Conservation (phyloP, 2,329 filamentous ascomycete species). For the Geosmithia morbida region DNA sequence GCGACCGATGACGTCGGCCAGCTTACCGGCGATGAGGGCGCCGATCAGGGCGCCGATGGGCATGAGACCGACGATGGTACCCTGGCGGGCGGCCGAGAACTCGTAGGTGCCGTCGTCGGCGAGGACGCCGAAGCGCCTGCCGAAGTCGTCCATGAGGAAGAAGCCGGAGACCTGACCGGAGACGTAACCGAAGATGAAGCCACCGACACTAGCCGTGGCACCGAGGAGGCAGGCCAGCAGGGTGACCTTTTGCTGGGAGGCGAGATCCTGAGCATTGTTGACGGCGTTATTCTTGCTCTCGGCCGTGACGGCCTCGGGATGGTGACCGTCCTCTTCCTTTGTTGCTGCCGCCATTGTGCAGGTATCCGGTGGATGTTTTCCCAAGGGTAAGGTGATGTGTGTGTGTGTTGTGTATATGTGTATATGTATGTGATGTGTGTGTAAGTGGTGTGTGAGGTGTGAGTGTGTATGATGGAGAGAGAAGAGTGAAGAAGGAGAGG, state of each 20-base stretch:
- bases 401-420: neutral
- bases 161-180: conserved; percentile 49
- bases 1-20: conserved; percentile 48
- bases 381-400: neutral
- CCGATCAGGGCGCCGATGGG: conserved; percentile 45
- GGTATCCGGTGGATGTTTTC: neutral
- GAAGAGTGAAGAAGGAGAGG: neutral
- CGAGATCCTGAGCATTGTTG: neutral
- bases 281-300: neutral
- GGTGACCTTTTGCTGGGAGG: conserved; percentile 16
- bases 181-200: conserved; percentile 44
- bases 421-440: neutral
- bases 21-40: conserved; percentile 40
- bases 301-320: neutral
- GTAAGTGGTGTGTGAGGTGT: neutral
- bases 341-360: neutral
- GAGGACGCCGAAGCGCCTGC: conserved; percentile 33
- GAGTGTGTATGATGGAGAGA: too few relatives aligned
- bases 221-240: conserved; percentile 31
- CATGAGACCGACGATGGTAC: conserved; percentile 48
- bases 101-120: conserved; percentile 20
- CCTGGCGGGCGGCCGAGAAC: conserved; percentile 46
- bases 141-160: conserved; percentile 44
- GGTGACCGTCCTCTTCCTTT: neutral
- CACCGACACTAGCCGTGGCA: conserved; percentile 35